Percentiles rank a stretch among this genome's conserved stretches.
Conservation (phyloP, 805 yeast species). For the Isabelozyma pseudorhagii region DNA sequence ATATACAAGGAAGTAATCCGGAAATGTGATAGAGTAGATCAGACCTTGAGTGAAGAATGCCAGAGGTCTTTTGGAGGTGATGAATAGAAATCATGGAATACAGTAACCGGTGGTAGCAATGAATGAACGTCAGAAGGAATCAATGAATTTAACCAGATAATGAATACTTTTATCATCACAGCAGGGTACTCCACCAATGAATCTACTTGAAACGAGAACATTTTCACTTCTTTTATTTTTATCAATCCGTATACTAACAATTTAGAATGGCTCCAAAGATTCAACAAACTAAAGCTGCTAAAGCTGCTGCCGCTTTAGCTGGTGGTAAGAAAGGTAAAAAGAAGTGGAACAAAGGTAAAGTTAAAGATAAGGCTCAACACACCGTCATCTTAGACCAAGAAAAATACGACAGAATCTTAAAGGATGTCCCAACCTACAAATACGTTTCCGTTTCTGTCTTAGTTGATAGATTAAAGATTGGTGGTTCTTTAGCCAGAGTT, state of each 20-base stretch:
- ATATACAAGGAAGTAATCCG: background rate
- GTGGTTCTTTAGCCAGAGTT: slow-evolving; percentile 98
- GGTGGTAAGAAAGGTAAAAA: slow-evolving; percentile 99
- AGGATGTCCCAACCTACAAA: slow-evolving; percentile 99
- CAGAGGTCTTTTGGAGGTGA: too few species aligned
- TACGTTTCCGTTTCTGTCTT: slow-evolving; percentile 96
- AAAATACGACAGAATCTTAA: slow-evolving; percentile 97
- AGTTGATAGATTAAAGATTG: slow-evolving; percentile 98
- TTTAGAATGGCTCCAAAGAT: slow-evolving; percentile 95
- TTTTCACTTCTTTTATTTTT: background rate
- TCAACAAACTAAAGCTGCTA: slow-evolving; percentile 99
- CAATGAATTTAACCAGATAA: too few species aligned
- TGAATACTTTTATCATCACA: background rate
- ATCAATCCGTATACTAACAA: slow-evolving; percentile 19
- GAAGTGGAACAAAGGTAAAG: slow-evolving; percentile 99
- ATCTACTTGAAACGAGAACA: background rate
- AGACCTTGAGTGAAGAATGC: background rate
- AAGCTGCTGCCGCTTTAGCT: slow-evolving; percentile 99
- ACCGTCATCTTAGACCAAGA: slow-evolving; percentile 96
- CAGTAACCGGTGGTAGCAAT: too few species aligned
- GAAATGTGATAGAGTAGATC: background rate
- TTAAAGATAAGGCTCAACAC: slow-evolving; percentile 99
- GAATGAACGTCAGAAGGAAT: too few species aligned
- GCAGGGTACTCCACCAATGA: background rate
- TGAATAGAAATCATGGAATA: too few species aligned